These are phyloP conservation scores for Trifolium fragiferum DNA, from an alignment of 306 rosid genomes.

Conservation along the genomic window DNA sequence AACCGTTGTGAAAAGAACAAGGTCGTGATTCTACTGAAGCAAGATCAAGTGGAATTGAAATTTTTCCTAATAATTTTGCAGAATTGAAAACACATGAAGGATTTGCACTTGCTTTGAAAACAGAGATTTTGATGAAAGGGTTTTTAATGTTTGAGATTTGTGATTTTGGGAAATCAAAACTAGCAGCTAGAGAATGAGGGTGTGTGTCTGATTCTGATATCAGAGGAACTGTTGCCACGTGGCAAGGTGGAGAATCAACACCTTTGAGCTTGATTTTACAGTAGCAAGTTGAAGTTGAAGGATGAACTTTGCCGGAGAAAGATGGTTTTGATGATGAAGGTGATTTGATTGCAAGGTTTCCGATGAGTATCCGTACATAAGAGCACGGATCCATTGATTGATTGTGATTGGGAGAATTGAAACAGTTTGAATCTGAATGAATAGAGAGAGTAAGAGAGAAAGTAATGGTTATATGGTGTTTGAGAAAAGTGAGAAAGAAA, in stretches of 20 bases:
- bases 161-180: conserved; percentile 60
- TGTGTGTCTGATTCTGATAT: conserved; percentile 11
- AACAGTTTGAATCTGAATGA: not conserved
- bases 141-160: conserved; percentile 51
- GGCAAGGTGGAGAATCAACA: conserved; percentile 42
- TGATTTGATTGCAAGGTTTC: conserved; percentile 68
- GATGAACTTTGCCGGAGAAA: conserved; percentile 59
- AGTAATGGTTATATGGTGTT: not conserved
- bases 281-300: conserved; percentile 61
- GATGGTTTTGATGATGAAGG: conserved; percentile 57
- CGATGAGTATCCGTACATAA: conserved; percentile 73
- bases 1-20: conserved; percentile 64
- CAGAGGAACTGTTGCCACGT: conserved; percentile 54
- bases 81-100: conserved; percentile 48
- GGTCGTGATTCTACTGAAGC: conserved; percentile 47
- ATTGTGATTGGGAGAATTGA: not conserved
- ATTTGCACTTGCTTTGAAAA: conserved; percentile 50
- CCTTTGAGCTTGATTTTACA: conserved; percentile 61
- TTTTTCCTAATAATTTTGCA: conserved; percentile 54
- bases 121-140: conserved; percentile 48
- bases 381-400: conserved; percentile 76
- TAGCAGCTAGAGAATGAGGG: conserved; percentile 58
- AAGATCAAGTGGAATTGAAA: conserved; percentile 59
- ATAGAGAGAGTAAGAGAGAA: not conserved
- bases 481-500: not conserved